Base-by-base conservation (phyloP, 2,329 filamentous ascomycete species). In the Bipolaris victoriae region DNA sequence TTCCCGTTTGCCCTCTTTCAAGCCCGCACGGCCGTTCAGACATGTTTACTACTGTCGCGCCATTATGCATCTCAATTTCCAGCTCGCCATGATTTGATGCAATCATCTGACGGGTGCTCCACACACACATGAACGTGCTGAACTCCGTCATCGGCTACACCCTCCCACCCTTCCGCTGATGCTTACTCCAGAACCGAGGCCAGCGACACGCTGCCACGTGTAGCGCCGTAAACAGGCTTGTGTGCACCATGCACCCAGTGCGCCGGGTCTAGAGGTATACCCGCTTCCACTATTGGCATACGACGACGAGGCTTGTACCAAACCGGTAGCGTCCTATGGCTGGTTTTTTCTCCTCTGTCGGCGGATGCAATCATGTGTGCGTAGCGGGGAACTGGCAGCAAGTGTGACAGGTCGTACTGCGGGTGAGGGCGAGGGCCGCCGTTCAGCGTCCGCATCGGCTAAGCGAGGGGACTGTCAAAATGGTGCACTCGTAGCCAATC, bases 161-260 rank as follows among this genome's bases (percentile, higher is more conserved):
- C 41, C 48, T 47, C 46, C 52, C 52, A 46, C 37, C 58, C 58
- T 65, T 54, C 58, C 55, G 55, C 61, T 60, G 56, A 58, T 58
- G 52, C 58, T 52, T 58, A 36, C 43, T 52, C 52, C 55, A 37
- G 53, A 62, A 58, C 55, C 53, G 52, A 61, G 57, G 54, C 73
- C 70, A 76, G 62, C 68, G 55, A 69, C 58, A 56, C 66, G 59
- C n/a, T 66, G 74, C 71, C 74, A 76, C 74, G 74, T 76, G 69
- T 75, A 74, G 66, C 57, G 64, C 51, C 45, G 52, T 49, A 66
- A 59, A 62, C 60, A 63, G 58, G 57, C 57, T 53, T 52, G 48
- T 33, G 44, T 31, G 50, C 41, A 37, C 50, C 37, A 57, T 45
- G 39, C 46, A 52, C 46, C 56, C 58, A 52, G 33, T 52, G 51